A percentile compares a stretch with the other conserved stretches of the same genome.
These are phyloP conservation scores for Acorus calamus DNA, from an alignment of 106 monocot genomes.

Conservation along the genomic window DNA sequence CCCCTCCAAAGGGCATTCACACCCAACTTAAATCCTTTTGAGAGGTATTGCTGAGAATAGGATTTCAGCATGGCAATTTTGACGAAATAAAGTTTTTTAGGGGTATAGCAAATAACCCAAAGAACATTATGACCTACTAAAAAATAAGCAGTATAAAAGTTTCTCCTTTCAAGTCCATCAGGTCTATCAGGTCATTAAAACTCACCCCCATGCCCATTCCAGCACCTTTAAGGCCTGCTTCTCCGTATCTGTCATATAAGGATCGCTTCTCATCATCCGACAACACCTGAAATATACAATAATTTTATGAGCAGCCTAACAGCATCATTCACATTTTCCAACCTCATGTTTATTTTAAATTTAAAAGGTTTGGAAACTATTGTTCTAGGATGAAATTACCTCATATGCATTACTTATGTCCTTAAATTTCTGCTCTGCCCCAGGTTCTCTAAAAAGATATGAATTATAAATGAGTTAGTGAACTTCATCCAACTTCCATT, in stretches of 20 bases:
- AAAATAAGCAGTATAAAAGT: no score
- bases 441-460: conserved; percentile 47
- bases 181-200: conserved; percentile 1
- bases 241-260: conserved; percentile 88
- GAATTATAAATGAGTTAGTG: no score
- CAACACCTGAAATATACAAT: conserved; percentile 38
- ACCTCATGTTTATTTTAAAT: background rate
- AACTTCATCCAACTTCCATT: no score
- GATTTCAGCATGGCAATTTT: no score
- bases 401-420: conserved; percentile 98
- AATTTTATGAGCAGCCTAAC: no score
- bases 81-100: no score
- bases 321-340: background rate
- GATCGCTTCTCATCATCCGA: conserved; percentile 92
- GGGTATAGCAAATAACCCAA: no score
- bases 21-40: no score
- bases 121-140: no score
- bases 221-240: conserved; percentile 92
- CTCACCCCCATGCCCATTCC: conserved; percentile 90
- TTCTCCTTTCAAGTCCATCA: no score
- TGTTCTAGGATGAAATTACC: conserved; percentile 20
- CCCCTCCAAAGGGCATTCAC: no score
- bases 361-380: background rate
- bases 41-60: no score
- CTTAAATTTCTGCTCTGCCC: conserved; percentile 94